Base-by-base conservation (phyloP, 164 flowering plant species). In the Platanus orientalis region DNA sequence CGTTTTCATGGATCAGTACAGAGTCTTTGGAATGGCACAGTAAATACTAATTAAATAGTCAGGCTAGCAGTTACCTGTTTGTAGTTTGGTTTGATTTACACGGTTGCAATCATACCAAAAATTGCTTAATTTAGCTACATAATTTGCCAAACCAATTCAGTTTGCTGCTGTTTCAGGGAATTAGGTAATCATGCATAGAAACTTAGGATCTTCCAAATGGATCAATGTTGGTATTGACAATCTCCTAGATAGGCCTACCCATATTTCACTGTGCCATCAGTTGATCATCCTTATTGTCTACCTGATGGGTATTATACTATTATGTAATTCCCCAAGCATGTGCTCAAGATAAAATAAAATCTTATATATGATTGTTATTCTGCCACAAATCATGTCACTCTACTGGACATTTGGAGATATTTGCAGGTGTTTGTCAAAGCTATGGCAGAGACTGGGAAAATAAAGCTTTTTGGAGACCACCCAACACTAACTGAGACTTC, bases 381-480 rank as follows among this genome's bases (percentile, higher is more conserved):
- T 14, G 4, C 6, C 29, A 19, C 27, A 40, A 27, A 40, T 20
- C 36, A 44, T 53, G 20, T 27, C 26, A 58, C 32, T 4, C 28
- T n/a, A 42, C 42, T 64, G 26, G 28, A 44, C 27, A 60, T 61
- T 10, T 34, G 24, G 58, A 56, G 58, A 25, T 56, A 36, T 60
- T 30, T 74, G 61, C 69, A 90, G 98, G 98, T 86, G 45, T 90
- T 93, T 72, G 83, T 85, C 14, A 90, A 90, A 76, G 98, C 98
- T 58, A 93, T 93, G 98, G 98, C 97, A 24, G 90, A 90, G 70
- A 87, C 86, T 29, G 96, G 97, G 64, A 97, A 94, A 64, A 69
- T 94, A 64, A 82, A 89, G 80, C 85, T 90, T 61, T 87, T 84
- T 79, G 97, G 98, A 32, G 88, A 90, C 25, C 71, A 81, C n/a